A percentile compares a stretch with the other conserved stretches of the same genome.
Evolutionary conservation across 2,329 filamentous ascomycete genomes (phyloP).

Genomic region (Pseudogymnoascus sp.): DNA sequence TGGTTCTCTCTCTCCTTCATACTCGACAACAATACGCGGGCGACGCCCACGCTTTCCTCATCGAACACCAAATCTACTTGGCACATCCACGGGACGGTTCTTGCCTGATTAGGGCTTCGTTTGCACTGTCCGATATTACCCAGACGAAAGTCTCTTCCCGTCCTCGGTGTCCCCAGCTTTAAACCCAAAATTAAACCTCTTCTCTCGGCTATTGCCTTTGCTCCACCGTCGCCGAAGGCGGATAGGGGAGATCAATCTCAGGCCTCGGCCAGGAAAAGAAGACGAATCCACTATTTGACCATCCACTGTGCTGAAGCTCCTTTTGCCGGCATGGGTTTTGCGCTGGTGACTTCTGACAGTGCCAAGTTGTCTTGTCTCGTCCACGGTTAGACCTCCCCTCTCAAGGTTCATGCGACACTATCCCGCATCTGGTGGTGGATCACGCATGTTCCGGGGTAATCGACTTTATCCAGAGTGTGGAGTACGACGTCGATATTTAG

Average conservation of each 20-base stretch:
- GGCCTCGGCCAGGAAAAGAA: background rate
- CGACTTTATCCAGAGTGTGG: background rate
- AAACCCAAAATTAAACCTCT: background rate
- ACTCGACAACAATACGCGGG: background rate
- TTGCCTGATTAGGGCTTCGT: background rate
- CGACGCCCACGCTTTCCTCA: background rate
- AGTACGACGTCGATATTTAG: background rate
- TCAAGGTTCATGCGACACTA: background rate
- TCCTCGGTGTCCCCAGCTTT: background rate
- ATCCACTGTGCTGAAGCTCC: background rate
- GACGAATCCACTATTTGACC: background rate
- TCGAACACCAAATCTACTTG: background rate
- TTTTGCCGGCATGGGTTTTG: background rate
- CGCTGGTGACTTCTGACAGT: background rate
- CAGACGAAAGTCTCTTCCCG: background rate
- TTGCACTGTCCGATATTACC: background rate
- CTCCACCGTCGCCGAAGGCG: background rate
- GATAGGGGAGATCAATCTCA: background rate
- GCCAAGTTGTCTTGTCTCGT: background rate
- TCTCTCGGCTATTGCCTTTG: background rate
- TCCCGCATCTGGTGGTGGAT: background rate
- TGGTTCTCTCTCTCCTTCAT: background rate
- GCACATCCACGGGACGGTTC: background rate
- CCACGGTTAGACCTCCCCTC: background rate
- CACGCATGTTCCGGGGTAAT: background rate